Conservation (phyloP, 2,329 filamentous ascomycete species). For the Cladosporium halotolerans region DNA sequence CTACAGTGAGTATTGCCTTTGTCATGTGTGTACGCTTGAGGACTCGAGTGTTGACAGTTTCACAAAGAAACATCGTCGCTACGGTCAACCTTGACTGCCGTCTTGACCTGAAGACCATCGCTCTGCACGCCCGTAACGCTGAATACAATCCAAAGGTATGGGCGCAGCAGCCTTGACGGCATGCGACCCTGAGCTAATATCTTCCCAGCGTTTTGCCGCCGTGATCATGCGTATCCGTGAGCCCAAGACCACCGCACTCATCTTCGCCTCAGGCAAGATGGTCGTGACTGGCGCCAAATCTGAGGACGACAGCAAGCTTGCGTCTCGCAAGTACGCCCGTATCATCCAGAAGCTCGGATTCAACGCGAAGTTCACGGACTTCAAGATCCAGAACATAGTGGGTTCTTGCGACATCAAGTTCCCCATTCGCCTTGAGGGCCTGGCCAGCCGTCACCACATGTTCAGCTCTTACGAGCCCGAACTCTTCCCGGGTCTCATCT, state of each 20-base stretch:
- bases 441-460: conserved; percentile 96
- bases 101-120: conserved; percentile 97
- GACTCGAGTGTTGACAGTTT: conserved; percentile 20
- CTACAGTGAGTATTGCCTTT: conserved; percentile 78
- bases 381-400: conserved; percentile 99
- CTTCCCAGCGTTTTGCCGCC: conserved; percentile 81
- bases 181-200: conserved; percentile 25
- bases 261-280: conserved; percentile 99
- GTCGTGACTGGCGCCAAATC: conserved; percentile 97
- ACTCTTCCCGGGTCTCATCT: conserved; percentile 97
- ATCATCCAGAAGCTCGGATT: conserved; percentile 99
- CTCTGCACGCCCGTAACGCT: conserved; percentile 93
- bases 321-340: conserved; percentile 92
- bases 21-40: conserved; percentile 29
- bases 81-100: conserved; percentile 97
- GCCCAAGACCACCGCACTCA: conserved; percentile 94
- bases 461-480: conserved; percentile 99
- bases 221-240: conserved; percentile 99
- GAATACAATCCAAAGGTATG: conserved; percentile 97
- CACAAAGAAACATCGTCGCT: conserved; percentile 89
- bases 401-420: conserved; percentile 99
- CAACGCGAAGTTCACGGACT: conserved; percentile 98
- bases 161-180: conserved; percentile 15
- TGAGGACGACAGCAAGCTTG: conserved; percentile 95
- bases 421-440: conserved; percentile 90